Evolutionary conservation across 331 rosid genomes (phyloP).

Genomic region (Pyracantha coccinea): DNA sequence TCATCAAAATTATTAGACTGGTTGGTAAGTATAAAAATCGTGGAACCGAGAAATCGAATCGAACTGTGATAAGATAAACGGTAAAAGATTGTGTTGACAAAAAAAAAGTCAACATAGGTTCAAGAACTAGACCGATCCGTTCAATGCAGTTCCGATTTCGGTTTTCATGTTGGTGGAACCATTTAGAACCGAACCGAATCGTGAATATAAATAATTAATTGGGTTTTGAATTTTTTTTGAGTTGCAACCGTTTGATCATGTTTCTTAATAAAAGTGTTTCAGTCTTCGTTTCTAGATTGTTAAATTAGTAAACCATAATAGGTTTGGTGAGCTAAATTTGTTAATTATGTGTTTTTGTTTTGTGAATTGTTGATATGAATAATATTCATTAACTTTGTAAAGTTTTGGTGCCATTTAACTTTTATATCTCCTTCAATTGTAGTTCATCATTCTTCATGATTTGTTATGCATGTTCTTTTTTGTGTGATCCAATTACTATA

Average conservation of each 20-base stretch:
- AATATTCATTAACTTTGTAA: not conserved
- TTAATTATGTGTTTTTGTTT: not conserved
- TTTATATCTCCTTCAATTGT: not conserved
- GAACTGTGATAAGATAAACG: too few relatives aligned
- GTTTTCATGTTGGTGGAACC: too few relatives aligned
- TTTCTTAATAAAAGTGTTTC: too few relatives aligned
- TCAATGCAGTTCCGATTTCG: too few relatives aligned
- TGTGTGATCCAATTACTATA: not conserved
- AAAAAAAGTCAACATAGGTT: too few relatives aligned
- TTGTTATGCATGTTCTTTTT: not conserved
- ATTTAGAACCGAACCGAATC: too few relatives aligned
- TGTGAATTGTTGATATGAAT: not conserved
- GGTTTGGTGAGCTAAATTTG: not conserved
- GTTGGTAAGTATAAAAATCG: too few relatives aligned
- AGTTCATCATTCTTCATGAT: not conserved
- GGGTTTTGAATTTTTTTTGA: too few relatives aligned
- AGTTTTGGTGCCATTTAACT: not conserved
- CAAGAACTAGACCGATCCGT: fast-evolving
- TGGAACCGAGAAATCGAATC: too few relatives aligned
- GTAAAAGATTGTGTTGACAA: fast-evolving
- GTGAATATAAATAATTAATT: too few relatives aligned
- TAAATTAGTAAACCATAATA: not conserved
- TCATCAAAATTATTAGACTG: too few relatives aligned
- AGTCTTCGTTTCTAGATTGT: not conserved
- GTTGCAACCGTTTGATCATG: too few relatives aligned